phyloP scores from a whole-genome alignment of 257 asterid species.

The Fraxinus excelsior region DNA sequence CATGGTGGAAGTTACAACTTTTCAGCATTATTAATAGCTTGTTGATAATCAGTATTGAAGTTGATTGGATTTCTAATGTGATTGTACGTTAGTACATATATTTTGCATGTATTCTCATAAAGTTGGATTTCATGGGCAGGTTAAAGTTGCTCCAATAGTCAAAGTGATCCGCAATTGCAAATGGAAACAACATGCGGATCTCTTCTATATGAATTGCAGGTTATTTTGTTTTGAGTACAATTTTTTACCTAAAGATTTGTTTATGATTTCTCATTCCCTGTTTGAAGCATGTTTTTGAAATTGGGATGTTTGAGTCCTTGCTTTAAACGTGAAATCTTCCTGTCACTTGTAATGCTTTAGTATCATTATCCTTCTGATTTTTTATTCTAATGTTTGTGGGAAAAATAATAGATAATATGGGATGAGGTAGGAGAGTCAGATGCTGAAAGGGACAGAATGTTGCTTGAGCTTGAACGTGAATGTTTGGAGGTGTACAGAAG shows the following conservation, averaged over 20 bases:
- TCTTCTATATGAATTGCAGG: constrained; percentile 86
- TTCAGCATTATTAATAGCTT: not conserved
- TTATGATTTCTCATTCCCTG: not conserved
- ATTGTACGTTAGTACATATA: not conserved
- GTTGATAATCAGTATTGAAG: not conserved
- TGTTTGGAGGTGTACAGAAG: constrained; percentile 94
- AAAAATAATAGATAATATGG: constrained; percentile 78
- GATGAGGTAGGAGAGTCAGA: constrained; percentile 98
- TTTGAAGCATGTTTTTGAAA: not conserved
- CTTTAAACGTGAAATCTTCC: not conserved
- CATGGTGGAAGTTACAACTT: not conserved
- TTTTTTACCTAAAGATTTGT: not conserved
- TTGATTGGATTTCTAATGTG: constrained; percentile 14
- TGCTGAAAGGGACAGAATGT: constrained; percentile 72
- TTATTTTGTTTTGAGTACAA: constrained; percentile 20
- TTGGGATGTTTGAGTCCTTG: not conserved
- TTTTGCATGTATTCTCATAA: constrained; percentile 4
- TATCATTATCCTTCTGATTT: constrained; percentile 1
- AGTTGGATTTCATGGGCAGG: constrained; percentile 36
- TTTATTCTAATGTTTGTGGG: constrained; percentile 19
- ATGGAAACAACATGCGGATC: constrained; percentile 86
- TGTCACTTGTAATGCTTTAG: not conserved
- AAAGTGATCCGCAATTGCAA: constrained; percentile 44
- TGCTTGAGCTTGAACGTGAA: constrained; percentile 87
- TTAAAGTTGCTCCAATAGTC: constrained; percentile 25